These are phyloP conservation scores for Vitis amurensis DNA, from an alignment of 164 flowering plant genomes.

Conservation along the genomic window DNA sequence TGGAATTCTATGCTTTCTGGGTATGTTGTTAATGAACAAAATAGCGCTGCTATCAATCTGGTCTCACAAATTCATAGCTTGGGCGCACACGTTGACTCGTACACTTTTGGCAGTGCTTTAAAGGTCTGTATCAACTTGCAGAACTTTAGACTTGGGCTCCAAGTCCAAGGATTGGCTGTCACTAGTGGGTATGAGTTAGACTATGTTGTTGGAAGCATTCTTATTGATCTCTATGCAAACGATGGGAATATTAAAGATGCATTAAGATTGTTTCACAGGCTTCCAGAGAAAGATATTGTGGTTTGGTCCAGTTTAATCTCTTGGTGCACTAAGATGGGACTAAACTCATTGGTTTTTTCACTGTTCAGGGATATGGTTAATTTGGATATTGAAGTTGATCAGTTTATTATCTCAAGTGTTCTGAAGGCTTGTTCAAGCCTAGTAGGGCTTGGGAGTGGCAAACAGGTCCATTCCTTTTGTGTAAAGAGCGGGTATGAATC, in stretches of 20 bases:
- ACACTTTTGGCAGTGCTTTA: slow-evolving; percentile 26
- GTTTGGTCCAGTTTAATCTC: slow-evolving; percentile 32
- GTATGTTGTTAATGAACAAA: slow-evolving; percentile 17
- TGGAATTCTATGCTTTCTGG: slow-evolving; percentile 40
- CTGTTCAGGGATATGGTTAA: slow-evolving; percentile 23
- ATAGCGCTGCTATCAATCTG: slow-evolving; percentile 17
- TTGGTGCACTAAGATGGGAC: slow-evolving; percentile 19
- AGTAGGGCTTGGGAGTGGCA: slow-evolving; percentile 25
- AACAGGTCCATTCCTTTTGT: slow-evolving; percentile 29
- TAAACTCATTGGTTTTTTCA: slow-evolving; percentile 14
- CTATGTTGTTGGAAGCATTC: slow-evolving; percentile 30
- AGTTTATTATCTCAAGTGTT: slow-evolving; percentile 21
- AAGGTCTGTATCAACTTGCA: slow-evolving; percentile 28
- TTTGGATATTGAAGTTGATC: slow-evolving; percentile 15
- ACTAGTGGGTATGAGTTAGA: slow-evolving; percentile 29
- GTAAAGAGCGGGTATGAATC: slow-evolving; percentile 23
- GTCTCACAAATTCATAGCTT: slow-evolving; percentile 18
- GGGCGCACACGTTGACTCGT: slow-evolving; percentile 20
- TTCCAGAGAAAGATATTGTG: slow-evolving; percentile 26
- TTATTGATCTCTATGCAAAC: slow-evolving; percentile 27
- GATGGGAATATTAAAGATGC: slow-evolving; percentile 21
- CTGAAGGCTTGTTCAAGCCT: slow-evolving; percentile 28
- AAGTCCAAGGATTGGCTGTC: slow-evolving; percentile 31
- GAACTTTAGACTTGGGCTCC: slow-evolving; percentile 27
- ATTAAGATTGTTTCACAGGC: slow-evolving; percentile 20